Evolutionary conservation across 2,329 filamentous ascomycete species (phyloP).

Genomic region (Alternaria sp.): DNA sequence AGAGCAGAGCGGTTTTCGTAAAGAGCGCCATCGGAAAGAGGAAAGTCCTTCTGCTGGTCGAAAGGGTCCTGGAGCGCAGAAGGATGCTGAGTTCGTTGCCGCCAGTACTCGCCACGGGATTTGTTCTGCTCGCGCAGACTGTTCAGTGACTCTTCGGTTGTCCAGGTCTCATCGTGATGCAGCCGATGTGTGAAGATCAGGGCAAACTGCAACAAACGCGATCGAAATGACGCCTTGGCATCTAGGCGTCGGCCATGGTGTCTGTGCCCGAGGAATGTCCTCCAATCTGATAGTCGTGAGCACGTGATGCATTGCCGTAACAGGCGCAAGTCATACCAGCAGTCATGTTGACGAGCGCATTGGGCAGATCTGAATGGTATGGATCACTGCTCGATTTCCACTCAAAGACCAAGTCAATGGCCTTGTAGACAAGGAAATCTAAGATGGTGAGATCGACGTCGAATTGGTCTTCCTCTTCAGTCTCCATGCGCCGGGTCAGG

Average conservation of each 20-base stretch:
- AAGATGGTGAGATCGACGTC: conserved; percentile 63
- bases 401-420: conserved; percentile 52
- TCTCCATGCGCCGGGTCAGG: conserved; percentile 43
- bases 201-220: conserved; percentile 57
- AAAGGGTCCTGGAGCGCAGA: conserved; percentile 32
- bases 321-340: conserved; percentile 29
- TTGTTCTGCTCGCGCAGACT: conserved; percentile 47
- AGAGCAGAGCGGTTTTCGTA: conserved; percentile 37
- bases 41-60: conserved; percentile 35
- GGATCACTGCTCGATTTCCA: conserved; percentile 38
- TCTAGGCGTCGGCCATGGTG: conserved; percentile 47
- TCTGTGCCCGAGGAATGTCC: conserved; percentile 51
- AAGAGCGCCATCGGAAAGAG: conserved; percentile 33
- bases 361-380: conserved; percentile 41
- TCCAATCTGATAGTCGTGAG: conserved; percentile 47
- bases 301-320: neutral
- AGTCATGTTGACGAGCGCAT: conserved; percentile 43
- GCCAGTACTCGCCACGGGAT: conserved; percentile 39
- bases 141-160: conserved; percentile 44
- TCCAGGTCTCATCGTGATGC: conserved; percentile 48
- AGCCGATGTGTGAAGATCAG: conserved; percentile 54
- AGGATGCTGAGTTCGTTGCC: conserved; percentile 24
- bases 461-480: conserved; percentile 47
- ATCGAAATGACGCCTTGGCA: conserved; percentile 55
- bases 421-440: conserved; percentile 61